Evolutionary conservation across 345 rosid species (phyloP), one percentile per base, ranked within the genome.

Genomic region (Brassica incana): DNA sequence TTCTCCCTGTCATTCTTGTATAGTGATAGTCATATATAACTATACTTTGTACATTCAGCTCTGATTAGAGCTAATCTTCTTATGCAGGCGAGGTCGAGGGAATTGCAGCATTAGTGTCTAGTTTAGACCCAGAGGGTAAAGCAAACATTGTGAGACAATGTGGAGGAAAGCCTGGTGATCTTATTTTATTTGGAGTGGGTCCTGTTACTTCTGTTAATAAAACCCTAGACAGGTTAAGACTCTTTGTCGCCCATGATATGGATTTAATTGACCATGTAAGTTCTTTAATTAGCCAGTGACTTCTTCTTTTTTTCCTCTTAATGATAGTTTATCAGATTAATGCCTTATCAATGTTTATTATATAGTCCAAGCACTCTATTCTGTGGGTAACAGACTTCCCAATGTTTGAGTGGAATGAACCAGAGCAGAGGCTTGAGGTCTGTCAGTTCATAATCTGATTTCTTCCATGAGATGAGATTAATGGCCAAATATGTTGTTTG

Each of bases 331-430:
- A 69, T 73, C 63, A 73, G 20, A 71, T 73, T 48, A 59, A 66
- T 54, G 40, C 16, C n/a, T 40, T 67, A 79, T 61, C 61, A 76
- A 76, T 52, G 67, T 77, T 32, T 83, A 8, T 64, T 71, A 54
- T 74, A 71, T 83, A 95, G 97, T 89, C 92, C 80, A 89, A 77
- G 88, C 88, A 93, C 85, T 88, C 97, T 20, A 89, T 95, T 75
- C 88, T 95, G 5, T 95, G 99, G 99, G 90, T 95, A 71, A 95
- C 97, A 61, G 99, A 93, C 78, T 95, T 95, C 81, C 98, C 99
- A 6, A 90, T 95, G 98, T 95, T 95, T 43, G 96, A 93, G 84
- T 91, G 99, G 99, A 95, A 91, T 60, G 92, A 89, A 35, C 69
- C 79, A 43, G 98, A 93, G 84, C 90, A 95, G 78, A 87, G 99